Evolutionary conservation across 1,284 basidiomycete genomes (phyloP), one percentile per base, ranked within the genome.

Genomic region (Cryptococcus amylolentus): DNA sequence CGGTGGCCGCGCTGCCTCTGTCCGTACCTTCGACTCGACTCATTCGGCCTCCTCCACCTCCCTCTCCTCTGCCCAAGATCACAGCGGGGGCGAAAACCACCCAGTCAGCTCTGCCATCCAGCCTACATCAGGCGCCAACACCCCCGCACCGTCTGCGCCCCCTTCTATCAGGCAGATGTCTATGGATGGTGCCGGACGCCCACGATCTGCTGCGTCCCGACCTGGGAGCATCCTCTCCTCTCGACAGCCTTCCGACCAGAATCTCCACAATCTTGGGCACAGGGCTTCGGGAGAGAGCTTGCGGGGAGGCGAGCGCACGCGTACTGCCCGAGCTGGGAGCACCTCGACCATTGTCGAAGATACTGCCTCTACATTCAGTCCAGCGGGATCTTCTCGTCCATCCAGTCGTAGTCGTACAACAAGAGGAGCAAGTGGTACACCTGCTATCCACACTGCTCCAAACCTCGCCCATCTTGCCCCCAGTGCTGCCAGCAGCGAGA

Each of bases 341-440:
- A 49, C 63, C 10, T 69, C 69, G 3, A 69, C 69, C 12, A 69
- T 71, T 40, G 64, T 71, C 18, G 63, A 69, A 58, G 47, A 23
- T 18, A 7, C 37, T 37, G 31, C 46, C 5, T 41, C 52, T 56
- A 20, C 62, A 51, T 35, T 52, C 42, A 20, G 38, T 45, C 16
- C 6, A 27, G 23, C 23, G 23, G 9, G 46, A 16, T 55, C 49
- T 8, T 47, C 58, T 48, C 48, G 40, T 16, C 26, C 42, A 5
- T 28, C 47, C 3, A 18, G 14, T 5, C 26, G 31, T n/a, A 39
- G 10, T 26, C 18, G 47, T 28, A 8, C 26, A 27, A 18, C 52
- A 54, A 44, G 59, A 18, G 23, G 54, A 9, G 47, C 54, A 9
- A 63, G 58, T 35, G 52, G 53, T 7, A 56, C 53, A 9, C 52